A percentile compares a stretch with the other conserved stretches of the same genome.
Evolutionary conservation across 306 rosid species (phyloP).

Genomic region (Rosa lucieae): DNA sequence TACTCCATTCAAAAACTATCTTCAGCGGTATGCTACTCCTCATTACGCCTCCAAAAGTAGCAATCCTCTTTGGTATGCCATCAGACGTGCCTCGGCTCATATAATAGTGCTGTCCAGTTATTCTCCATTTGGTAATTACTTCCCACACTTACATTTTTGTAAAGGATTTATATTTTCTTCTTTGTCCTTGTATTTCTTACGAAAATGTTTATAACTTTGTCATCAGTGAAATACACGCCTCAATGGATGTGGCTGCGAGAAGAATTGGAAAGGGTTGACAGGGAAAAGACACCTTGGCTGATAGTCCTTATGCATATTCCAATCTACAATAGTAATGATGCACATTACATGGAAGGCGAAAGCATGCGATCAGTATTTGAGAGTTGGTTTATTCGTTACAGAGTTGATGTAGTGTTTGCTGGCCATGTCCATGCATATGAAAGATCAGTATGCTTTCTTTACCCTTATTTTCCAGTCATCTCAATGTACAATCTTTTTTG

Average conservation of each 20-base stretch:
- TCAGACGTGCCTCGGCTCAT: conserved; percentile 96
- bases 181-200: background rate
- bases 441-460: conserved; percentile 71
- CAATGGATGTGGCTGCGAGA: conserved; percentile 69
- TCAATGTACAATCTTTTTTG: background rate
- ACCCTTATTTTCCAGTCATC: no score
- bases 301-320: conserved; percentile 93
- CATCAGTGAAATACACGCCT: conserved; percentile 88
- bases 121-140: conserved; percentile 78
- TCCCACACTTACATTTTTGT: conserved; percentile 7
- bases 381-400: conserved; percentile 76
- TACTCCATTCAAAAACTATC: conserved; percentile 75
- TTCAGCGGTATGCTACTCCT: conserved; percentile 76
- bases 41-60: conserved; percentile 74
- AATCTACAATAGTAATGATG: conserved; percentile 74
- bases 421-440: conserved; percentile 99
- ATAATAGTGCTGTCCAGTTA: conserved; percentile 88
- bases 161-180: background rate
- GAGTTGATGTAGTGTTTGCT: conserved; percentile 85
- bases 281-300: conserved; percentile 96
- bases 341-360: conserved; percentile 95
- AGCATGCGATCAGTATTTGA: conserved; percentile 82
- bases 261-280: conserved; percentile 71
- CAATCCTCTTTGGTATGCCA: conserved; percentile 93
- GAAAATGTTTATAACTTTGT: background rate